Conservation (phyloP, 192 early-diverging fungal genomes). For the Coemansia sp. region DNA sequence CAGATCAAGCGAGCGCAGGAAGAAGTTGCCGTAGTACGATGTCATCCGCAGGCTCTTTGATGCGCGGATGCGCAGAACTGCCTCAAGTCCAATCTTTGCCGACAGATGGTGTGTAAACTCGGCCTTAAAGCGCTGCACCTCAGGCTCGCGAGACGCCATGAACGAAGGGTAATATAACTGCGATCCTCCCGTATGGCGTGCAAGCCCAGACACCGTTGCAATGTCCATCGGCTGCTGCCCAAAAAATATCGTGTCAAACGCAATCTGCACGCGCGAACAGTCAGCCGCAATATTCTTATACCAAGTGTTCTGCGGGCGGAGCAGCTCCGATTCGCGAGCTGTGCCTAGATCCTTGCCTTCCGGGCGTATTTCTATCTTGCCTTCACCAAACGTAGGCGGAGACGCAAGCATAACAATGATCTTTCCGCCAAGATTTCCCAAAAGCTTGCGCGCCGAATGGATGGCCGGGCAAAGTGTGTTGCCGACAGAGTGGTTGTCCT, state of each 20-base stretch:
- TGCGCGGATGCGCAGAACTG: slow-evolving; percentile 90
- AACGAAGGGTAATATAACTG: slow-evolving; percentile 90
- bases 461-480: slow-evolving; percentile 84
- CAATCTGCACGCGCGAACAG: slow-evolving; percentile 86
- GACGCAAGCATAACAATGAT: slow-evolving; percentile 80
- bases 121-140: slow-evolving; percentile 77
- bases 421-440: slow-evolving; percentile 87
- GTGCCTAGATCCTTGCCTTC: slow-evolving; percentile 89
- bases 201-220: slow-evolving; percentile 69
- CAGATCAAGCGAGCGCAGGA: slow-evolving; percentile 91
- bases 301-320: slow-evolving; percentile 82
- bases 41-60: slow-evolving; percentile 87
- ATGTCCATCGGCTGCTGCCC: slow-evolving; percentile 83
- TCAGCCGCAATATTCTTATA: slow-evolving; percentile 94
- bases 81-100: slow-evolving; percentile 82
- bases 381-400: slow-evolving; percentile 81
- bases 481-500: slow-evolving; percentile 74
- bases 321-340: slow-evolving; percentile 81
- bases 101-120: slow-evolving; percentile 83
- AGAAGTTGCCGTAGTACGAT: slow-evolving; percentile 96
- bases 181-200: slow-evolving; percentile 84
- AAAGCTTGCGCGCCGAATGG: slow-evolving; percentile 76
- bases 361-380: slow-evolving; percentile 78
- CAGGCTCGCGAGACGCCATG: slow-evolving; percentile 78
- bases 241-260: slow-evolving; percentile 87